Evolutionary conservation across 1,284 basidiomycete genomes (phyloP).

Genomic region (Schizophyllum amplum): DNA sequence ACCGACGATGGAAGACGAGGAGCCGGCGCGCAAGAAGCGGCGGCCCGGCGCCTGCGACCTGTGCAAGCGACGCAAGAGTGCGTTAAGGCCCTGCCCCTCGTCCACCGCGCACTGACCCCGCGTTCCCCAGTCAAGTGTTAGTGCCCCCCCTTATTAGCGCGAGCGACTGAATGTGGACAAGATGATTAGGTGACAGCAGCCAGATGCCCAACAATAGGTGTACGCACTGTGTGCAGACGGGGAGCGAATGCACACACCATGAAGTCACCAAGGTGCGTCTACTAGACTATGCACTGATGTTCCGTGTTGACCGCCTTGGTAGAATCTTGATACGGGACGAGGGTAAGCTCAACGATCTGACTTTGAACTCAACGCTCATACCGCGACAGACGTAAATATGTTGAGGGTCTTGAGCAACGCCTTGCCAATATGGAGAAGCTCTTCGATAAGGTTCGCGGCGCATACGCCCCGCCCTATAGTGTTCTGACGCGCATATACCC

Average conservation of each 20-base stretch:
- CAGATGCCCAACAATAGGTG: background rate
- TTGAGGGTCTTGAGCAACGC: constrained; percentile 9
- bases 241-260: background rate
- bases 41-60: background rate
- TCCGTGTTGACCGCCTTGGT: background rate
- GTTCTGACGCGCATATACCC: background rate
- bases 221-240: background rate
- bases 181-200: background rate
- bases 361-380: background rate
- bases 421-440: constrained; percentile 9
- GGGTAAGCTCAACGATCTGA: background rate
- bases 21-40: background rate
- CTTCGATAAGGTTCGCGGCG: background rate
- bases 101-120: background rate
- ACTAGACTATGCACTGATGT: background rate
- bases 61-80: background rate
- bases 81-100: background rate
- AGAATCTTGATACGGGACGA: background rate
- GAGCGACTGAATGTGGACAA: background rate
- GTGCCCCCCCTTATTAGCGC: background rate
- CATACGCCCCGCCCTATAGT: background rate
- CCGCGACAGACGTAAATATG: constrained; percentile 3
- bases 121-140: background rate
- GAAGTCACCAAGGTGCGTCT: background rate
- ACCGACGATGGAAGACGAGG: background rate